These are phyloP conservation scores for Cystobasidiaceae sp. DNA, from an alignment of 1,284 basidiomycete species.

Conservation along the genomic window DNA sequence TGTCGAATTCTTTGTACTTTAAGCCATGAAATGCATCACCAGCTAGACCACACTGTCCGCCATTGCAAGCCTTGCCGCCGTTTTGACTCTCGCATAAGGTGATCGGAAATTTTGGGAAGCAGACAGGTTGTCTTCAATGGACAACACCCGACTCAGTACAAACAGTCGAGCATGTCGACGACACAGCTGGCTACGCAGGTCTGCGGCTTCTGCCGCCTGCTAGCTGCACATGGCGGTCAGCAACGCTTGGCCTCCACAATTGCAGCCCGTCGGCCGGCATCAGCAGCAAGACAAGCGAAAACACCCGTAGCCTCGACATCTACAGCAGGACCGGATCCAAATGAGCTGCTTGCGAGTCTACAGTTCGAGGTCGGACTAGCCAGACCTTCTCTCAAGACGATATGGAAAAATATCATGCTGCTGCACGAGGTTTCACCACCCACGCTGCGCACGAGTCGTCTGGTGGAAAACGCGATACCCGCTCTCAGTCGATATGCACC, in stretches of 20 bases:
- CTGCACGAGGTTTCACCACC: constrained; percentile 7
- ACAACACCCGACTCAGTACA: no score
- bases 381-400: neutral
- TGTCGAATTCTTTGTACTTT: no score
- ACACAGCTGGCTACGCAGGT: neutral
- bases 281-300: neutral
- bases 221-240: neutral
- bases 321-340: neutral
- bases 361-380: constrained; percentile 13
- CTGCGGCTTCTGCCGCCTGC: constrained; percentile 1
- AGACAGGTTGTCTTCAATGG: no score
- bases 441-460: neutral
- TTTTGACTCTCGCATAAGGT: no score
- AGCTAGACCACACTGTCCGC: no score
- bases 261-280: neutral
- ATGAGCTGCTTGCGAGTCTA: neutral
- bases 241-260: neutral
- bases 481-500: neutral
- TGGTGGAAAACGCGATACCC: constrained; percentile 3
- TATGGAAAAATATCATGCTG: constrained; percentile 5
- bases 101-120: no score
- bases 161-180: neutral
- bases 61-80: no score
- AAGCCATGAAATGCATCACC: no score
- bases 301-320: constrained; percentile 15